Evolutionary conservation across 306 rosid genomes (phyloP).

Genomic region (Malus sieversii): DNA sequence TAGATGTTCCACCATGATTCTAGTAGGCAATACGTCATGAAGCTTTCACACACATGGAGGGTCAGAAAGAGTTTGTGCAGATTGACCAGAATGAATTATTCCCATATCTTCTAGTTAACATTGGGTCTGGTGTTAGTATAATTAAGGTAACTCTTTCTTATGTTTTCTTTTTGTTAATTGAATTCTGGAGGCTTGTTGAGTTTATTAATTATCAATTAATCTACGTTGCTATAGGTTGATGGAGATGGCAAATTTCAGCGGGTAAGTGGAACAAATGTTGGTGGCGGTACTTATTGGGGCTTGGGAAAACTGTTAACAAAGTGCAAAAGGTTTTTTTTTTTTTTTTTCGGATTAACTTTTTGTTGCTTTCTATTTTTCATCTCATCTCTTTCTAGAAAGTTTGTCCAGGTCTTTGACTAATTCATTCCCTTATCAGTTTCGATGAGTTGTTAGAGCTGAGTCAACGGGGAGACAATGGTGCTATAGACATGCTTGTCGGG

Average conservation of each 20-base stretch:
- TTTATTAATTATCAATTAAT: slow-evolving; percentile 10
- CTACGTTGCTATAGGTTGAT: slow-evolving; percentile 56
- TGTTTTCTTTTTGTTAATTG: not conserved
- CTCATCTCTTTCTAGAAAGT: slow-evolving; percentile 9
- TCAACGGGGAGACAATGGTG: slow-evolving; percentile 86
- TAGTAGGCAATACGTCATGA: slow-evolving; percentile 99
- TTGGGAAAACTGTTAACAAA: slow-evolving; percentile 90
- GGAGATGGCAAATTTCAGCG: slow-evolving; percentile 96
- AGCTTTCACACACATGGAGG: slow-evolving; percentile 99
- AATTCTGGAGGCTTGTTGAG: slow-evolving; percentile 12
- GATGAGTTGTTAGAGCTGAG: slow-evolving; percentile 97
- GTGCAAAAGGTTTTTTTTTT: slow-evolving; percentile 65
- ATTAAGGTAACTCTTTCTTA: slow-evolving; percentile 57
- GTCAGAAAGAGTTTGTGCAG: slow-evolving; percentile 89
- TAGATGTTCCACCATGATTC: slow-evolving; percentile 40
- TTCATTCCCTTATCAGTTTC: slow-evolving; percentile 51
- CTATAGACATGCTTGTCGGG: slow-evolving; percentile 98
- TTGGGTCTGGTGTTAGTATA: slow-evolving; percentile 99
- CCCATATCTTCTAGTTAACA: slow-evolving; percentile 94
- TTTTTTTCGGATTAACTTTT: not conserved
- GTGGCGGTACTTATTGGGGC: slow-evolving; percentile 99
- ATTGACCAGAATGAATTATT: slow-evolving; percentile 83
- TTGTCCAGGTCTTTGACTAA: slow-evolving; percentile 23
- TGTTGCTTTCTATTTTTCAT: slow-evolving; percentile 5
- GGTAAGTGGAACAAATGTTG: slow-evolving; percentile 98